These are phyloP conservation scores for Dissophora ornata DNA, from an alignment of 192 early-diverging fungal species.

Conservation along the genomic window DNA sequence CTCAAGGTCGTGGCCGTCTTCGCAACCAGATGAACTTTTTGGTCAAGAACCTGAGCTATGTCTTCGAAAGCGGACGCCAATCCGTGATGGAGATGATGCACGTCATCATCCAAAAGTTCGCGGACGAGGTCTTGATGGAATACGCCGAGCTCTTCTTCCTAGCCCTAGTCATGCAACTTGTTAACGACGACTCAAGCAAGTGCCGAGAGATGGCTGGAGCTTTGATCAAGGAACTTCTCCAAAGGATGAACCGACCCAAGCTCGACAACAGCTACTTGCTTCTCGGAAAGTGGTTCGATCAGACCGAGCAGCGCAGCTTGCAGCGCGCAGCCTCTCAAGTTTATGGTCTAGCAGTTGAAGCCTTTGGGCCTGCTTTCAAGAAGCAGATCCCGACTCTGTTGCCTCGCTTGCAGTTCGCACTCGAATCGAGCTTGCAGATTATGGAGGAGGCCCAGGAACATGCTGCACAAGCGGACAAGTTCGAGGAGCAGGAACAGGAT, in stretches of 20 bases:
- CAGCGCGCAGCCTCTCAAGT: slow-evolving; percentile 87
- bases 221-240: slow-evolving; percentile 76
- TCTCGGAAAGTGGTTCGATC: slow-evolving; percentile 82
- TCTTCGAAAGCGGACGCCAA: slow-evolving; percentile 90
- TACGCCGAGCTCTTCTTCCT: slow-evolving; percentile 88
- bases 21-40: slow-evolving; percentile 89
- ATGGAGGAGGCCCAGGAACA: slow-evolving; percentile 59
- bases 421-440: slow-evolving; percentile 57
- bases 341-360: slow-evolving; percentile 85
- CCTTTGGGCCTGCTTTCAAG: slow-evolving; percentile 72
- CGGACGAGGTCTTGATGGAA: slow-evolving; percentile 78
- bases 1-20: slow-evolving; percentile 85
- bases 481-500: slow-evolving; percentile 42
- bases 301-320: slow-evolving; percentile 69
- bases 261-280: slow-evolving; percentile 74
- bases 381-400: slow-evolving; percentile 64
- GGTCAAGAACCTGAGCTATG: slow-evolving; percentile 91
- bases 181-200: slow-evolving; percentile 93
- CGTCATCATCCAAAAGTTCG: slow-evolving; percentile 82
- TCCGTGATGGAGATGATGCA: slow-evolving; percentile 92
- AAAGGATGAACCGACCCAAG: slow-evolving; percentile 68
- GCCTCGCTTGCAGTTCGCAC: slow-evolving; percentile 59
- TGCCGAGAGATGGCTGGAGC: slow-evolving; percentile 90
- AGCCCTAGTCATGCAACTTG: slow-evolving; percentile 82
- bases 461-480: slow-evolving; percentile 29